Evolutionary conservation across 1,284 basidiomycete genomes (phyloP), one percentile per base, ranked within the genome.

Genomic region (Sutorius eximius): DNA sequence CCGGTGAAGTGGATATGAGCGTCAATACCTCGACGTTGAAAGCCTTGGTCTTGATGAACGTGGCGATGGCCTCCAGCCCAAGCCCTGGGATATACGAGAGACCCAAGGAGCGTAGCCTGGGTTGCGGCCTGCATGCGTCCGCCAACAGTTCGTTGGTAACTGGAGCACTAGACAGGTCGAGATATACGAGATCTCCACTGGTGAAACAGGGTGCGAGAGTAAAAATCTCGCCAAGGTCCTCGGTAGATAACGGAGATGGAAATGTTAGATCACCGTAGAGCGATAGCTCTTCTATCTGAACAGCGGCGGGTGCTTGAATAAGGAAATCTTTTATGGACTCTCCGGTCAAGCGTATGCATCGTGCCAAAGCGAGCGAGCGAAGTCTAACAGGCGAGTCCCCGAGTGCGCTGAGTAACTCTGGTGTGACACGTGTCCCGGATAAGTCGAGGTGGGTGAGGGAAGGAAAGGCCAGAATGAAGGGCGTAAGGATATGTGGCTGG

Each of bases 241-340:
- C 80, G 38, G 75, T 74, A 10, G 82, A 81, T 30, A 99, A 77
- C 0, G 91, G 85, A n/a, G 89, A 93, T 0, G 85, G 81, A 71
- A 92, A 95, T 1, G 93, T 92, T 65, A 81, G 81, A 64, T 97
- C 94, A 45, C 93, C 93, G 64, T 93, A 96, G 3, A 99, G 80
- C 53, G 91, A 93, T 38, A 98, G 79, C 65, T 98, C 91, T 50
- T 78, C 78, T 30, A 98, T 76, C 27, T 78, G 75, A 10, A 75
- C 75, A 3, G 87, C 86, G 2, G 87, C 86, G 0, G 83, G 85
- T 2, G 87, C 82, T 43, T 85, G 74, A 45, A 91, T 71, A 40
- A 97, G 78, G 71, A 98, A 88, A 49, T 85, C 75, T 47, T 82
- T 82, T 63, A 98, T 84, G 49, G 89, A 86, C 55, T 87, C 82